Base-by-base conservation (phyloP, 352 stramenopile genomes). In the Globisporangium mamillatum region DNA sequence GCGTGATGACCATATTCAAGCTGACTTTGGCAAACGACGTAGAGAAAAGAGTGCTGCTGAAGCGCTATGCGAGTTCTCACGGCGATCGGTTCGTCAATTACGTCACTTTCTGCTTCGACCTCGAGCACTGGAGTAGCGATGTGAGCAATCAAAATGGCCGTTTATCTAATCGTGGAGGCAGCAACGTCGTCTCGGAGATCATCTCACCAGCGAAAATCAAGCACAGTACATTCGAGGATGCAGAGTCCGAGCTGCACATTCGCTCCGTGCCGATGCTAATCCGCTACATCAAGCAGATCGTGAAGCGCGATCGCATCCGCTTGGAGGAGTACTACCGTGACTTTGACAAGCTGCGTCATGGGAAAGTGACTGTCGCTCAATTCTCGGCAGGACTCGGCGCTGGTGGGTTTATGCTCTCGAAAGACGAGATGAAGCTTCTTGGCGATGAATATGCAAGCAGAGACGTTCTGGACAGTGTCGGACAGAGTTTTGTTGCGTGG, bases 281-380 rank as follows among this genome's bases (percentile, higher is more conserved):
- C 62, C 75, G 81, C 8, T 93, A 94, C 77, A 81, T 93, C 68
- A 91, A 94, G 57, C 84, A 93, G 60, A 81, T 81, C 25, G 79
- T 90, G 60, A 94, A 94, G 69, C 86, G 86, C 20, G 86, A 93
- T 64, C 86, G 88, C 20, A 86, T 95, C 67, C 88, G 86, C 14
- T 61, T 95, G 32, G 86, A 95, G 50, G 86, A 95, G 63, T 93
- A 87, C 62, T 95, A 92, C 57, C 86, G 88, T 4, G 88, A 95
- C 59, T 95, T 91, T 53, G 88, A 95, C 59, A 92, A 91, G 60
- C 74, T 95, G 0, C 86, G 88, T 1, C 85, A 94, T 25, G 82
- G 84, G 22, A 91, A 92, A 55, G 82, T 95, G 68, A 94, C 86
- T 0, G 60, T 64, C 3, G 70, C 84, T 0, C 86, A 95, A 56